phyloP scores from a whole-genome alignment of 495 filamentous ascomycete species.

The Xanthoparmelia taractica region DNA sequence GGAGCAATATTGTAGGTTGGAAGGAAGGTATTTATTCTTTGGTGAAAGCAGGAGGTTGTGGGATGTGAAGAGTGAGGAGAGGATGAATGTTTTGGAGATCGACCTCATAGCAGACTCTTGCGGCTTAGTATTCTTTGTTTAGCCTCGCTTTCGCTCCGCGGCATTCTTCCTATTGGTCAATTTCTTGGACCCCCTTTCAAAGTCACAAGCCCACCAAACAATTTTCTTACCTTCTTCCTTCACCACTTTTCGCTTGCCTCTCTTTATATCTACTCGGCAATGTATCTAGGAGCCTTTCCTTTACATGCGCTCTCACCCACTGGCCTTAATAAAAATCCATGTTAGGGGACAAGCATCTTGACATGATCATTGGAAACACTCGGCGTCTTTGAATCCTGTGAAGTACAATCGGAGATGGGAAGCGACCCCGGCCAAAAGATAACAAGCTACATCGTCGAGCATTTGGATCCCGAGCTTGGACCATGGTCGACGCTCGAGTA shows the following conservation, averaged over 20 bases:
- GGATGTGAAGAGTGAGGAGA: not conserved
- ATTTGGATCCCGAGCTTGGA: constrained; percentile 89
- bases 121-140: not conserved
- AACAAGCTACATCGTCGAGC: constrained; percentile 82
- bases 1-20: not conserved
- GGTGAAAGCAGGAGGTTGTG: not conserved
- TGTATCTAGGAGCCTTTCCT: not conserved
- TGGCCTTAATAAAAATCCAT: not conserved
- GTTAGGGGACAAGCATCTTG: not conserved
- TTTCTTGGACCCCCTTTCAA: not conserved
- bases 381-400: no score
- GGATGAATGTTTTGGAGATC: not conserved
- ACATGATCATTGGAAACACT: not conserved
- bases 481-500: constrained; percentile 92
- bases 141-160: constrained; percentile 2
- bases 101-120: not conserved
- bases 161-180: not conserved
- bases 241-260: not conserved
- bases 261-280: not conserved
- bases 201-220: constrained; percentile 1
- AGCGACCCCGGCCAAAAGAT: not conserved
- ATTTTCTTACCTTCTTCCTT: no score
- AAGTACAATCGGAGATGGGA: constrained; percentile 1
- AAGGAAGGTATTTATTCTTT: not conserved
- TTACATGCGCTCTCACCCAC: not conserved